phyloP scores from a whole-genome alignment of 2,329 filamentous ascomycete species.

The Lachnellula occidentalis region DNA sequence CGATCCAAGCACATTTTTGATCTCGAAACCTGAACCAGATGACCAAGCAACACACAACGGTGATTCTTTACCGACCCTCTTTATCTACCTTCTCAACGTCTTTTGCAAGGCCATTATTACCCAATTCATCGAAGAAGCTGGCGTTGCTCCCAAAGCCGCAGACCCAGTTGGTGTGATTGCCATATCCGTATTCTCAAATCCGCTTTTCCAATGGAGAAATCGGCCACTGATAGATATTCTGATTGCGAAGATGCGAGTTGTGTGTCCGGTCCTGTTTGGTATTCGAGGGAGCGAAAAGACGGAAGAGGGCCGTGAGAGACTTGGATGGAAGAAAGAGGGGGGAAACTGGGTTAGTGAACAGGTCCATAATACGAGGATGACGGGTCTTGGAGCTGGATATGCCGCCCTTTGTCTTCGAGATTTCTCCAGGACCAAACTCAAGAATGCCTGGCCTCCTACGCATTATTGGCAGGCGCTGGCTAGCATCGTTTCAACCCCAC shows the following conservation, averaged over 20 bases:
- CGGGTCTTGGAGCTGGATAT: conserved; percentile 77
- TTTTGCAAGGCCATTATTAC: conserved; percentile 68
- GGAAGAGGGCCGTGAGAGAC: conserved; percentile 55
- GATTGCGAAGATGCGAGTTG: conserved; percentile 75
- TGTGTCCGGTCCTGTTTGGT: conserved; percentile 82
- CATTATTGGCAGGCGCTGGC: conserved; percentile 81
- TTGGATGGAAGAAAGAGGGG: conserved; percentile 64
- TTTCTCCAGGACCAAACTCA: conserved; percentile 60
- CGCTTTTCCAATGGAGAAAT: conserved; percentile 61
- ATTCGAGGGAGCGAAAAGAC: conserved; percentile 72
- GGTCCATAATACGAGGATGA: conserved; percentile 76
- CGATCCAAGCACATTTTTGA: conserved; percentile 50
- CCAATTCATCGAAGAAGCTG: conserved; percentile 64
- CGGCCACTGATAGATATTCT: conserved; percentile 73
- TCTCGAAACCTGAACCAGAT: conserved; percentile 39
- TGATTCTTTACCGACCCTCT: conserved; percentile 55
- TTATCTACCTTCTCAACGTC: conserved; percentile 72
- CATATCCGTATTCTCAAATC: conserved; percentile 67
- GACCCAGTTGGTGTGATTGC: conserved; percentile 76
- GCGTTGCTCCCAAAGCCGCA: conserved; percentile 58
- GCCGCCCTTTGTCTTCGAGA: conserved; percentile 78
- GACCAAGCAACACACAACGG: conserved; percentile 46
- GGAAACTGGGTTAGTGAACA: conserved; percentile 58
- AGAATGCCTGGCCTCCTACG: conserved; percentile 71
- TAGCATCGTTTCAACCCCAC: conserved; percentile 69